phyloP scores from a whole-genome alignment of 441 rosid genomes.

The Aleurites moluccanus region DNA sequence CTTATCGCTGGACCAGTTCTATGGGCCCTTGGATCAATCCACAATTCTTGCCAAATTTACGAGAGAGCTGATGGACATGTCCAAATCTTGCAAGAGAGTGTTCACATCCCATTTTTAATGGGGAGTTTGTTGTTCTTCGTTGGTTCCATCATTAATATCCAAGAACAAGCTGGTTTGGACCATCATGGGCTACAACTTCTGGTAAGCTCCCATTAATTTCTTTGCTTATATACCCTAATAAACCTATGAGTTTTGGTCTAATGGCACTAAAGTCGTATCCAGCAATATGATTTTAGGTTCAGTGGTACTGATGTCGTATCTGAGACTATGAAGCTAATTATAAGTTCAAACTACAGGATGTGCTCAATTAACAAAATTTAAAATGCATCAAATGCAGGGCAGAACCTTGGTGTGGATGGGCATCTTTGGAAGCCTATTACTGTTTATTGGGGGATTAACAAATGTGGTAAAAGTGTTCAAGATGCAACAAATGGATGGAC shows the following conservation, averaged over 20 bases:
- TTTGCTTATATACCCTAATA: too few relatives aligned
- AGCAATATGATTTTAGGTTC: too few relatives aligned
- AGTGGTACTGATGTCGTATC: too few relatives aligned
- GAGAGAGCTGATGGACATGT: slow-evolving; percentile 81
- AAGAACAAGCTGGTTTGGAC: slow-evolving; percentile 39
- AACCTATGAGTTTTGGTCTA: too few relatives aligned
- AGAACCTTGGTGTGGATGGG: slow-evolving; percentile 57
- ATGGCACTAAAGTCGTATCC: too few relatives aligned
- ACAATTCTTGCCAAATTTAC: slow-evolving; percentile 81
- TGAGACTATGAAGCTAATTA: too few relatives aligned
- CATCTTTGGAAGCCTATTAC: slow-evolving; percentile 47
- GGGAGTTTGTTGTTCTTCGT: slow-evolving; percentile 65
- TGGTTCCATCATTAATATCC: slow-evolving; percentile 54
- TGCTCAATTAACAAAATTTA: too few relatives aligned
- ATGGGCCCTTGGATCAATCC: slow-evolving; percentile 76
- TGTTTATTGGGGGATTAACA: slow-evolving; percentile 54
- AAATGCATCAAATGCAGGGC: slow-evolving; percentile 34
- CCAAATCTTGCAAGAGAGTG: slow-evolving; percentile 65
- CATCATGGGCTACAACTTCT: slow-evolving; percentile 48
- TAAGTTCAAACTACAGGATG: too few relatives aligned
- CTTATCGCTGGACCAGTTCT: slow-evolving; percentile 66
- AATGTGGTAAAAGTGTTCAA: slow-evolving; percentile 72
- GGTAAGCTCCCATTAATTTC: slow-evolving; percentile 34
- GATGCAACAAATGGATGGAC: slow-evolving; percentile 52
- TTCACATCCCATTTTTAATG: slow-evolving; percentile 63